Evolutionary conservation across 371 early-diverging fungal species (phyloP), one percentile per base, ranked within the genome.

Genomic region (Nematocida homosporus): DNA sequence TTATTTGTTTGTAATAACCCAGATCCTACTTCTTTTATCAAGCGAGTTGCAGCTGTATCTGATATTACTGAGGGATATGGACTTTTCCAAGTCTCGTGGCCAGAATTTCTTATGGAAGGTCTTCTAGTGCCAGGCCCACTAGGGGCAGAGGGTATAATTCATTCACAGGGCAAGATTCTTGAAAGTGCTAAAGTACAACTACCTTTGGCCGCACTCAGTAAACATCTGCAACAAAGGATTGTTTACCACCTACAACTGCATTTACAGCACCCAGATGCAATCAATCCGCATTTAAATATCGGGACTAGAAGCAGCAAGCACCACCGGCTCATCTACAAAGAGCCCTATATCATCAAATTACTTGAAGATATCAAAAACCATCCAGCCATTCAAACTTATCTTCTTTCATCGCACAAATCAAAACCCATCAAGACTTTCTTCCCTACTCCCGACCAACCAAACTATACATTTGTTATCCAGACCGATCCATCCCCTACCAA

Each of bases 81-180:
- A 40, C 53, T 38, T 34, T 27, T 76, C 25, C 32, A 68, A 40
- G 35, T 78, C 32, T 10, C 29, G 1, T 48, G 35, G 16, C 56
- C 65, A 18, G 30, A 16, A 18, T 42, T 67, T 65, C 54, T 72
- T 16, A 1, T 81, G 29, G 30, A 30, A 13, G 50, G 53, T 42
- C 37, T 81, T 40, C 61, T 81, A 53, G 72, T 66, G 29, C 29
- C 16, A 2, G 34, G 41, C n/a, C 13, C 4, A 16, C 23, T n/a
- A 20, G 37, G 30, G 34, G 72, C 23, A 64, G 72, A 72, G 48
- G 57, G 68, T 16, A 37, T 68, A 32, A 42, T 68, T 3, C 16
- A 37, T 6, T 34, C 38, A 8, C 16, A 38, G 23, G 6, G 4
- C 25, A 72, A 25, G 20, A 6, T 56, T n/a, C 20, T 55, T 18